phyloP scores from a whole-genome alignment of 441 rosid genomes.

The Omphalea diandra region DNA sequence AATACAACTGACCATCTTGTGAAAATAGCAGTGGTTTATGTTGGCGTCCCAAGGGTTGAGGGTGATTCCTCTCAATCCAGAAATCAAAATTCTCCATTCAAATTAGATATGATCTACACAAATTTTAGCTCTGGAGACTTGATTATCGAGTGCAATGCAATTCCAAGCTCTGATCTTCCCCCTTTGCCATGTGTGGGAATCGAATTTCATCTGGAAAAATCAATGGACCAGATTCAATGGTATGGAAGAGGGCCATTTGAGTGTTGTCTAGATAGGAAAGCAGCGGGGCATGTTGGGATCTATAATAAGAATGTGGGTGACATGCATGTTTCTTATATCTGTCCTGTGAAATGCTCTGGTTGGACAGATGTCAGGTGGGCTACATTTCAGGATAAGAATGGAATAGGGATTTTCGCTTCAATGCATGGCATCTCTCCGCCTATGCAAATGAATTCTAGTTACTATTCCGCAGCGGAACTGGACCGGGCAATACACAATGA shows the following conservation, averaged over 20 bases:
- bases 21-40: slow-evolving; percentile 53
- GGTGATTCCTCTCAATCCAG: slow-evolving; percentile 31
- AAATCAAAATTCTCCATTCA: slow-evolving; percentile 48
- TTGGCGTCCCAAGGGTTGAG: slow-evolving; percentile 39
- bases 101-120: slow-evolving; percentile 53
- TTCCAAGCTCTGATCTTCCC: slow-evolving; percentile 71
- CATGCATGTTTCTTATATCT: slow-evolving; percentile 94
- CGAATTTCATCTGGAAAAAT: slow-evolving; percentile 67
- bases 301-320: slow-evolving; percentile 59
- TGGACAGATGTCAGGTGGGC: slow-evolving; percentile 97
- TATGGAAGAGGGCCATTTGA: slow-evolving; percentile 97
- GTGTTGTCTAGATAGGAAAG: slow-evolving; percentile 95
- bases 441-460: slow-evolving; percentile 94
- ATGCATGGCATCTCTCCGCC: slow-evolving; percentile 70
- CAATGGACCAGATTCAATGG: slow-evolving; percentile 71
- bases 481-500: slow-evolving; percentile 73
- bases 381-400: slow-evolving; percentile 67
- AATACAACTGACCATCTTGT: slow-evolving; percentile 41
- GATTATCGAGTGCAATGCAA: slow-evolving; percentile 61
- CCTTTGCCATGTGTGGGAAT: slow-evolving; percentile 91
- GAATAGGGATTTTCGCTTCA: slow-evolving; percentile 84
- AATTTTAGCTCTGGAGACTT: slow-evolving; percentile 78
- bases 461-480: slow-evolving; percentile 66
- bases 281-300: slow-evolving; percentile 80
- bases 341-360: slow-evolving; percentile 86